phyloP scores from a whole-genome alignment of 2,329 filamentous ascomycete genomes.

The Truncatella angustata region DNA sequence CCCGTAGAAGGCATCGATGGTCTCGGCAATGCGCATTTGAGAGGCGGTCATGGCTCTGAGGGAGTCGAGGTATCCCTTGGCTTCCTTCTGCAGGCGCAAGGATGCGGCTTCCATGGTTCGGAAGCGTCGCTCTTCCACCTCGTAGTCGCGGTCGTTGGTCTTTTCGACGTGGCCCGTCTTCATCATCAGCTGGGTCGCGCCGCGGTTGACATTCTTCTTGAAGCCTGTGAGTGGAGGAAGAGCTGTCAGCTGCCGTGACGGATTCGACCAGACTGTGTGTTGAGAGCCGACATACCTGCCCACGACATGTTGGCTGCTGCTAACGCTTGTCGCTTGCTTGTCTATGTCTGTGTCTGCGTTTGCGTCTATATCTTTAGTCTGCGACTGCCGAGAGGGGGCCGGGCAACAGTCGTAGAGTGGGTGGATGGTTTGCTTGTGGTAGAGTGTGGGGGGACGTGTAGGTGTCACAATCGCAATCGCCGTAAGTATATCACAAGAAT shows the following conservation, averaged over 20 bases:
- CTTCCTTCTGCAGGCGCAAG: constrained; percentile 90
- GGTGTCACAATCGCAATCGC: no score
- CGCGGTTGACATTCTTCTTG: constrained; percentile 97
- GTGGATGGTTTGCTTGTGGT: no score
- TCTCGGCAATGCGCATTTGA: constrained; percentile 98
- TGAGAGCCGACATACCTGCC: constrained; percentile 53
- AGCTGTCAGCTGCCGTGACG: neutral
- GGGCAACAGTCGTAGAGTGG: no score
- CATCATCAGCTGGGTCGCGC: constrained; percentile 99
- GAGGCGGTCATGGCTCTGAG: constrained; percentile 98
- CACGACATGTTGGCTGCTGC: constrained; percentile 58
- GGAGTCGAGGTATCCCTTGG: constrained; percentile 96
- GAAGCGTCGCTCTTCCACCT: constrained; percentile 95
- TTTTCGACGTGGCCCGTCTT: constrained; percentile 99
- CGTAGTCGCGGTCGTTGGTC: constrained; percentile 97
- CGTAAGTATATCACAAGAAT: no score
- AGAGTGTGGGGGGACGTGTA: no score
- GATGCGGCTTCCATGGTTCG: constrained; percentile 96
- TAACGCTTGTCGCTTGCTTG: neutral
- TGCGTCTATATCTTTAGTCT: no score
- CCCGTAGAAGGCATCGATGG: constrained; percentile 98
- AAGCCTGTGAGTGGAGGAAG: constrained; percentile 55
- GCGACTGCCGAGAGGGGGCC: no score
- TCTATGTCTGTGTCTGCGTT: no score
- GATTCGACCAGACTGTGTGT: neutral